These are phyloP conservation scores for Blastocystis sp. DNA, from an alignment of 352 stramenopile species.

Conservation along the genomic window DNA sequence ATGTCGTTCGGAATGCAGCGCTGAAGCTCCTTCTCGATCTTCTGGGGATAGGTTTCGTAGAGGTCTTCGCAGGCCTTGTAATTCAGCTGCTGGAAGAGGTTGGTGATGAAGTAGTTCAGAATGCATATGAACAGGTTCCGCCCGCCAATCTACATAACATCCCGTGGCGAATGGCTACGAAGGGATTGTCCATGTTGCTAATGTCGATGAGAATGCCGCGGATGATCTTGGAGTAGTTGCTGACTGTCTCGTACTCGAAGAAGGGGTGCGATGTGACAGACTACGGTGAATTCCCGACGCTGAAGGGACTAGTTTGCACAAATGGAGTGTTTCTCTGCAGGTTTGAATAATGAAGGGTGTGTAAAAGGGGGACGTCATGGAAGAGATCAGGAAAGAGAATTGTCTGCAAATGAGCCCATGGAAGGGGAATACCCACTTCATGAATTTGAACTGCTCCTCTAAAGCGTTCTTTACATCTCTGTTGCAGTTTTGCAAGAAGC, in stretches of 20 bases:
- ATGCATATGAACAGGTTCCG: constrained; percentile 14
- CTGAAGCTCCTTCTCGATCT: neutral
- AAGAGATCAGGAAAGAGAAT: neutral
- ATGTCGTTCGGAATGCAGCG: neutral
- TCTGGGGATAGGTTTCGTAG: neutral
- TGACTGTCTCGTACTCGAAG: neutral
- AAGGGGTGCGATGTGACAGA: neutral
- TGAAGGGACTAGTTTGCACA: neutral
- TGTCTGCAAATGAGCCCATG: neutral
- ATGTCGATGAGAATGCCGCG: neutral
- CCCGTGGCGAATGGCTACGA: neutral
- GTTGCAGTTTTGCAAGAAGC: neutral
- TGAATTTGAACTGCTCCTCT: constrained; percentile 3
- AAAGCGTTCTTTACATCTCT: neutral
- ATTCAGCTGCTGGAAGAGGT: constrained; percentile 13
- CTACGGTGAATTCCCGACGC: neutral
- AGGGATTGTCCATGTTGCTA: neutral
- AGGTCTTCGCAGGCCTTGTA: neutral
- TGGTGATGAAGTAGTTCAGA: constrained; percentile 26
- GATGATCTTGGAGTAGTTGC: neutral
- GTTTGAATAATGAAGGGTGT: neutral
- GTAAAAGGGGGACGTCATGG: neutral
- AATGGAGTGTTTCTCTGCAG: constrained; percentile 12
- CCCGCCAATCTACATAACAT: neutral
- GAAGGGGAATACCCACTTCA: neutral